Evolutionary conservation across 1,284 basidiomycete genomes (phyloP).

Genomic region (Sphaerobolus stellatus): DNA sequence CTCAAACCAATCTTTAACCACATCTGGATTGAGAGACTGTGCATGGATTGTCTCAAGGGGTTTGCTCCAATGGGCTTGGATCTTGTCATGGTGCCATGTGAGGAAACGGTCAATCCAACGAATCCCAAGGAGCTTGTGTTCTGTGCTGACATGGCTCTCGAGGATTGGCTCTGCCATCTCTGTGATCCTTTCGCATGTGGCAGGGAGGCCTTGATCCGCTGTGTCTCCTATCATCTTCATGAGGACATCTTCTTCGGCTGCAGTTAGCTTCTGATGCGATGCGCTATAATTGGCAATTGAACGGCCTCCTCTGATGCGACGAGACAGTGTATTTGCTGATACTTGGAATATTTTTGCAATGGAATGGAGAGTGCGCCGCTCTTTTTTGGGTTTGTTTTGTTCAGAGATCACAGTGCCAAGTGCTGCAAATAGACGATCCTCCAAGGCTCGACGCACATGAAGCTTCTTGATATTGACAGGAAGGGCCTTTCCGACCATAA

Average conservation of each 20-base stretch:
- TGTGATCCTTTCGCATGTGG: constrained; percentile 17
- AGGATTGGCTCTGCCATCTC: constrained; percentile 11
- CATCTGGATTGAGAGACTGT: constrained; percentile 25
- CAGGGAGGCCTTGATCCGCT: neutral
- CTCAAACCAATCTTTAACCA: constrained; percentile 27
- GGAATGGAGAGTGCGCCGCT: neutral
- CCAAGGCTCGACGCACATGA: neutral
- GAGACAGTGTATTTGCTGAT: neutral
- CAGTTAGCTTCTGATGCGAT: constrained; percentile 25
- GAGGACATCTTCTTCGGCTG: constrained; percentile 20
- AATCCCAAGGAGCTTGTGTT: constrained; percentile 8
- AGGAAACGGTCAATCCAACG: constrained; percentile 17
- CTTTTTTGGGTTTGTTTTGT: constrained; percentile 11
- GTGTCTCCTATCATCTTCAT: neutral
- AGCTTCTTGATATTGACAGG: neutral
- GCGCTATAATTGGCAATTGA: constrained; percentile 19
- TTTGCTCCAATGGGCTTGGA: constrained; percentile 28
- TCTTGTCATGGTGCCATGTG: constrained; percentile 12
- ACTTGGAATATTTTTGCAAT: constrained; percentile 7
- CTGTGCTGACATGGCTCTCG: neutral
- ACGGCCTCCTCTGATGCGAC: neutral
- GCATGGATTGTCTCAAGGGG: constrained; percentile 28
- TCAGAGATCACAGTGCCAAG: neutral
- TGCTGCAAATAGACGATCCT: neutral
- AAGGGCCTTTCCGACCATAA: constrained; percentile 3